These are phyloP conservation scores for Aspergillus taichungensis DNA, from an alignment of 495 filamentous ascomycete species.

Conservation along the genomic window DNA sequence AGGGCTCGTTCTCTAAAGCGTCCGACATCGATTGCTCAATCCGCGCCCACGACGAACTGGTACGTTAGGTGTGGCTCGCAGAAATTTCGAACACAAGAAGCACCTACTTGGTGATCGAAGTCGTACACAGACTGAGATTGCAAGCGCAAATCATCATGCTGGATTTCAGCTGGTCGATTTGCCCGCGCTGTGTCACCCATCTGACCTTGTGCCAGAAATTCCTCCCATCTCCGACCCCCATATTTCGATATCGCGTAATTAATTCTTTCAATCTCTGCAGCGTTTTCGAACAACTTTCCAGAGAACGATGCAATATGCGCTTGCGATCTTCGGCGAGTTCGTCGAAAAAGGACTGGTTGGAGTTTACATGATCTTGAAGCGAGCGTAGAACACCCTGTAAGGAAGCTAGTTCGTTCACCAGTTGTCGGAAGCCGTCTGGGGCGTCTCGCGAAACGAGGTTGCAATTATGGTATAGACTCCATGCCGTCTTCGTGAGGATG, in stretches of 20 bases:
- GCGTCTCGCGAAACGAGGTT: conserved; percentile 22
- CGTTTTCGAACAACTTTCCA: conserved; percentile 19
- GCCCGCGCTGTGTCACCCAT: conserved; percentile 24
- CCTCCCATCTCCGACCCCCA: conserved; percentile 20
- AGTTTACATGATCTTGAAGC: conserved; percentile 22
- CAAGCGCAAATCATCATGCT: conserved; percentile 29
- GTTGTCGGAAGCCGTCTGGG: conserved; percentile 28
- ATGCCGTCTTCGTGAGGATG: conserved; percentile 24
- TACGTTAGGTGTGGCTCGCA: background rate
- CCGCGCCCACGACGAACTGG: conserved; percentile 19
- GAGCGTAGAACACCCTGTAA: conserved; percentile 23
- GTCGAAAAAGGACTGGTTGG: conserved; percentile 20
- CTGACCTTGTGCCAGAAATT: conserved; percentile 28
- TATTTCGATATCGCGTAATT: conserved; percentile 16
- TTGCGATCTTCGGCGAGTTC: conserved; percentile 18
- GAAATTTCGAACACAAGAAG: background rate
- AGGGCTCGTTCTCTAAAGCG: conserved; percentile 19
- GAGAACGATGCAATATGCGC: conserved; percentile 19
- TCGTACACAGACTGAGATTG: conserved; percentile 29
- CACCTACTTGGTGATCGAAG: conserved; percentile 28
- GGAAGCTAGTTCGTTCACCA: conserved; percentile 26
- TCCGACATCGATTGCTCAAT: conserved; percentile 20
- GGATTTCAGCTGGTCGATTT: conserved; percentile 27
- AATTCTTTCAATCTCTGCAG: conserved; percentile 21
- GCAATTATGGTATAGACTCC: conserved; percentile 29